Evolutionary conservation across 176 grass and related monocot species (phyloP), one percentile per base, ranked within the genome.

Genomic region (Elymus sibiricus): DNA sequence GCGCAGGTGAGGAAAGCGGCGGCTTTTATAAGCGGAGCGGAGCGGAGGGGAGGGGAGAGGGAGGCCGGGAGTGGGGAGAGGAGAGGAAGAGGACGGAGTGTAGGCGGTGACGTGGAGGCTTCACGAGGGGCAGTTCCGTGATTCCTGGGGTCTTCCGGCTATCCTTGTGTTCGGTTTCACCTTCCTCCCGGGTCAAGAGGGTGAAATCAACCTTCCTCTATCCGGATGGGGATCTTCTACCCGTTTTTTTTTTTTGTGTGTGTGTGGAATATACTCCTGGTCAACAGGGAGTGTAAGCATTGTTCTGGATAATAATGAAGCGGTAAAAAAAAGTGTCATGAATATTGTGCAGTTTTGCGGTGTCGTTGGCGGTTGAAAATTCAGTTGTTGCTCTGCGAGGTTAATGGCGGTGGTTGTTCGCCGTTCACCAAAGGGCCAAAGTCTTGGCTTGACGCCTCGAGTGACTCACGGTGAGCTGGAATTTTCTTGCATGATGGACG

Each of bases 11-110:
- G 60, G 74, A 34, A 13, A 37, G 28, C 8, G 44, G 70, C 51
- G 8, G 4, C 27, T 90, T 90, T 90, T 90, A 87, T 76, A 83
- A 19, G 1, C 42, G 55, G 39, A 32, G 13, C 27, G 14, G 17
- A 73, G 40, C 26, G 47, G 31, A 9, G 21, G 21, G 29, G 29
- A 29, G 29, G 29, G 22, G 49, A 53, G 49, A 53, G 49, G 49
- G 49, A 53, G 49, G 49, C 49, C 49, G 49, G 49, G 49, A 53
- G 1, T 53, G 49, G 49, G 49, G 6, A 26, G 6, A 16, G 49
- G 6, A 26, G 6, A 16, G 37, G 70, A 43, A 28, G 46, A 31
- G 29, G 26, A 38, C 2, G 40, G 16, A 51, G 51, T 11, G 60
- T 7, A 1, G 28, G n/a, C 0, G 43, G 13, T 29, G 49, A 47